Conservation (phyloP, 1,284 basidiomycete genomes). For the Microbotryum saponariae region DNA sequence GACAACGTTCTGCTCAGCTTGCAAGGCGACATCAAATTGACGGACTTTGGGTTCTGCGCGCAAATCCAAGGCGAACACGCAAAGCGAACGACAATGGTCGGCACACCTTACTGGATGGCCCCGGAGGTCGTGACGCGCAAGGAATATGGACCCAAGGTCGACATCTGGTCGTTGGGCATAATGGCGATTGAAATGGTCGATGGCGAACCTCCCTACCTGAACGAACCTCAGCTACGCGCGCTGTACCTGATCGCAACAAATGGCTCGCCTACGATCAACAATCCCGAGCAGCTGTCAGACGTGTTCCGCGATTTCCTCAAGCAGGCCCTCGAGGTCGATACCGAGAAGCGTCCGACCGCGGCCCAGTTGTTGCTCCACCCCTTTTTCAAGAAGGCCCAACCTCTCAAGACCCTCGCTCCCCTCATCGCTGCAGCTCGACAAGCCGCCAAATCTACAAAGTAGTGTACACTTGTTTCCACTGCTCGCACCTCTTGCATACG, state of each 20-base stretch:
- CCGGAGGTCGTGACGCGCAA: conserved; percentile 97
- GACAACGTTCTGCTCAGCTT: conserved; percentile 90
- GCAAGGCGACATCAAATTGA: conserved; percentile 93
- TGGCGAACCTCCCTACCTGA: conserved; percentile 94
- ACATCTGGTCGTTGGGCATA: conserved; percentile 97
- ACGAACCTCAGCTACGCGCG: conserved; percentile 74
- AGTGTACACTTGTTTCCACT: background rate
- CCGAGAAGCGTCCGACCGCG: conserved; percentile 84
- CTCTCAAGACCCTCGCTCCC: conserved; percentile 74
- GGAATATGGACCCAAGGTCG: conserved; percentile 97
- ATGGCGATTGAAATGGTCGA: conserved; percentile 99
- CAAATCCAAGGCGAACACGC: conserved; percentile 86
- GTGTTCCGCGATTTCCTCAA: conserved; percentile 88
- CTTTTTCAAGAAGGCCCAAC: conserved; percentile 42
- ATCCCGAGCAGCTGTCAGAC: conserved; percentile 78
- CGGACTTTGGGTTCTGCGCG: conserved; percentile 98
- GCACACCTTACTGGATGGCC: conserved; percentile 99
- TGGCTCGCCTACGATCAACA: conserved; percentile 93
- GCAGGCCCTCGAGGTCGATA: conserved; percentile 86
- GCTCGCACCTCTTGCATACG: too few species aligned
- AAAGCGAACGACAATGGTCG: conserved; percentile 99
- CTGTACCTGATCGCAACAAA: conserved; percentile 96
- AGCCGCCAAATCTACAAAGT: conserved; percentile 27
- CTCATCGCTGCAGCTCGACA: conserved; percentile 90
- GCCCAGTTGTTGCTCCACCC: conserved; percentile 59